Evolutionary conservation across 192 early-diverging fungal genomes (phyloP), one percentile per base, ranked within the genome.

Genomic region (Powellomyces hirtus): DNA sequence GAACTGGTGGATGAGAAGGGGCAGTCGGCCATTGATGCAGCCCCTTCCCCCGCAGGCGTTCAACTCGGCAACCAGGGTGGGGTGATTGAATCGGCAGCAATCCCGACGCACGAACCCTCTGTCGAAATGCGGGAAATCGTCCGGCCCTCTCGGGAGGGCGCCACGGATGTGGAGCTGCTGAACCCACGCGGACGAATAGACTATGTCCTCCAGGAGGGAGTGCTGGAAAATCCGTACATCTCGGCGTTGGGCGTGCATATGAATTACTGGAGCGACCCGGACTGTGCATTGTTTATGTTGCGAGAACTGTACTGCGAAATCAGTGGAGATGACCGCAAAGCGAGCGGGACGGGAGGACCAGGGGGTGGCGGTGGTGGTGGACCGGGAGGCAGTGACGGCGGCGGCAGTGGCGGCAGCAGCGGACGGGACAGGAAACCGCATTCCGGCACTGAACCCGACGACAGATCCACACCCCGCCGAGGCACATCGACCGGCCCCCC

Each of bases 181-280:
- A 90, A 90, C 70, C 74, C 72, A 0, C 74, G 71, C 26, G 89
- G 89, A 6, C 62, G 89, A 10, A 66, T 90, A 0, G 89, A 90
- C 64, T 90, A 78, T 66, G 79, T 73, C 22, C 44, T 90, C 13
- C 89, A 90, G 66, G 88, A 86, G 71, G 81, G 84, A 6, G 68
- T 90, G 31, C 67, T 90, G 27, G 88, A 90, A 61, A 89, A 89
- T 53, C 80, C 86, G n/a, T 89, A 90, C 49, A 59, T 90, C 35
- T 76, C 74, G 16, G 85, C 87, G n/a, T 74, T 90, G 44, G 81
- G 76, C 36, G 83, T 77, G 2, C 88, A 90, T 71, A 85, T 89
- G 75, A 79, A 78, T 29, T 90, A 90, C 64, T 90, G 88, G 89
- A 64, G 68, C 30, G 89, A 90, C 69, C 69, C 69, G 20, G 88